phyloP scores from a whole-genome alignment of 495 filamentous ascomycete genomes.

The Hypoxylon perforatum region DNA sequence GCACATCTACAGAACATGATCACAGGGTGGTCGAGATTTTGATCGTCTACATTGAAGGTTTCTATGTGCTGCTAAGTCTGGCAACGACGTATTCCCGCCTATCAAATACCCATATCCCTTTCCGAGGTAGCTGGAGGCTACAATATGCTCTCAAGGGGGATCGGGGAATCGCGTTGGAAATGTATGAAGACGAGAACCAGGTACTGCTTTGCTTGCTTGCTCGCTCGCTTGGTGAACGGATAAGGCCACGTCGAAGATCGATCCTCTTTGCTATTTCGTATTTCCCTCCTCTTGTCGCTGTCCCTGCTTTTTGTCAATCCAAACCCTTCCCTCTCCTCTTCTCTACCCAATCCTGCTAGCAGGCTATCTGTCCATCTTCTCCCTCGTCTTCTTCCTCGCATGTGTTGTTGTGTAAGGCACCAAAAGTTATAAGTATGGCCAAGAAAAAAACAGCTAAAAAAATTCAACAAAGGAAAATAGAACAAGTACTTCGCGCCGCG shows the following conservation, averaged over 20 bases:
- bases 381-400: constrained; percentile 1
- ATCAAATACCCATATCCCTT: too few relatives aligned
- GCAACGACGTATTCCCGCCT: too few relatives aligned
- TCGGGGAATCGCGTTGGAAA: neutral
- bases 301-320: constrained; percentile 14
- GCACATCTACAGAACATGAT: too few relatives aligned
- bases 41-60: too few relatives aligned
- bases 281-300: constrained; percentile 1
- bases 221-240: constrained; percentile 17
- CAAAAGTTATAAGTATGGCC: constrained; percentile 15
- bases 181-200: constrained; percentile 13
- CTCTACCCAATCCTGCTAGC: constrained; percentile 34
- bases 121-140: too few relatives aligned
- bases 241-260: constrained; percentile 22
- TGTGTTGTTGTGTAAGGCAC: constrained; percentile 22
- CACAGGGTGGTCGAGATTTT: too few relatives aligned
- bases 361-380: constrained; percentile 18
- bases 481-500: constrained; percentile 34
- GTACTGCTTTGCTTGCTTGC: too few relatives aligned
- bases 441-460: constrained; percentile 20
- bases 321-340: too few relatives aligned
- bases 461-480: constrained; percentile 35
- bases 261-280: constrained; percentile 11
- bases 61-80: too few relatives aligned
- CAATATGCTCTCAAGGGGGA: too few relatives aligned